A percentile compares a stretch with the other conserved stretches of the same genome.
phyloP scores from a whole-genome alignment of 2,329 filamentous ascomycete genomes.

The Thelonectria blattea region DNA sequence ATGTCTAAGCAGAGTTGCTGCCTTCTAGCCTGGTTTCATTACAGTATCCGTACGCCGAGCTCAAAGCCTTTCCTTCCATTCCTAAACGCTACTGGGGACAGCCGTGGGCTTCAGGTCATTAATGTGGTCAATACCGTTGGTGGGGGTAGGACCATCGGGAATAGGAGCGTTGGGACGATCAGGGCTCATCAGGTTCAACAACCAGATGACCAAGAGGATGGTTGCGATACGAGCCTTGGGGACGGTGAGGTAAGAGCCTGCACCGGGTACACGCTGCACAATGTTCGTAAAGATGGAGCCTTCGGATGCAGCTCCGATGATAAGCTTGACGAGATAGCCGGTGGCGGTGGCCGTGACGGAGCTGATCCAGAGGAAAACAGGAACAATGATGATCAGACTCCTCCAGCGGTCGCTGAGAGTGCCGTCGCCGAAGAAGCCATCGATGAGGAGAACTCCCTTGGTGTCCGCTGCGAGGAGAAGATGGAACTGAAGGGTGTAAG shows the following conservation, averaged over 20 bases:
- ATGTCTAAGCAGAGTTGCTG: neutral
- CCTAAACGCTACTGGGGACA: neutral
- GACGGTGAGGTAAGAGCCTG: neutral
- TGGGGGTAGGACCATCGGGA: neutral
- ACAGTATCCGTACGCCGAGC: neutral
- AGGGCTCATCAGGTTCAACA: neutral
- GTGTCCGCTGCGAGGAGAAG: conserved; percentile 66
- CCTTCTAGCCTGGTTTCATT: neutral
- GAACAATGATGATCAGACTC: conserved; percentile 31
- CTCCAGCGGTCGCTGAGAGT: conserved; percentile 34
- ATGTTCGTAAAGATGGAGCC: neutral
- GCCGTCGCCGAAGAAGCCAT: conserved; percentile 27
- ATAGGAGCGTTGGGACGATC: neutral
- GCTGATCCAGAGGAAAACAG: conserved; percentile 30
- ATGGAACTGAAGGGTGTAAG: conserved; percentile 66
- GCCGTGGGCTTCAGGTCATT: neutral
- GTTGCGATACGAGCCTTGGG: neutral
- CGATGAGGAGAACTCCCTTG: conserved; percentile 47
- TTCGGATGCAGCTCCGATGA: neutral
- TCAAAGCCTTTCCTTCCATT: neutral
- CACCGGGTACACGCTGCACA: neutral
- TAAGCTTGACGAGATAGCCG: neutral
- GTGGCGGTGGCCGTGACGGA: neutral
- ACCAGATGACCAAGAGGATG: neutral
- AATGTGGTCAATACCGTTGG: neutral